These are phyloP conservation scores for Dictyostelium intermedium DNA, from an alignment of 78 protist genomes.

Conservation along the genomic window DNA sequence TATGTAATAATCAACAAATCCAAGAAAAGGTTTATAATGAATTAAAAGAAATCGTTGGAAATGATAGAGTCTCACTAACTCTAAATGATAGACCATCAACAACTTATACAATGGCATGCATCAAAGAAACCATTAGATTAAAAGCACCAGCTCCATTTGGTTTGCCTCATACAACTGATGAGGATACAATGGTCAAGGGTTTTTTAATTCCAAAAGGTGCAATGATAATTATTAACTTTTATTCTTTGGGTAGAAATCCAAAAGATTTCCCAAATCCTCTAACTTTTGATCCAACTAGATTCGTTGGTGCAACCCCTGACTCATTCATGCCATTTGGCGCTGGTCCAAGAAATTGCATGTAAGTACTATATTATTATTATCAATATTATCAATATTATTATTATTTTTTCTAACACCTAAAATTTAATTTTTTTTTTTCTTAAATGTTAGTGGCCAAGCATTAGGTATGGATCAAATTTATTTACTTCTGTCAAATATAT, in stretches of 20 bases:
- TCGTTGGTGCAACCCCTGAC: neutral
- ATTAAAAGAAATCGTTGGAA: neutral
- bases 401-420: no score
- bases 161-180: constrained; percentile 5
- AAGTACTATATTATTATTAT: neutral
- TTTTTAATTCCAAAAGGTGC: constrained; percentile 39
- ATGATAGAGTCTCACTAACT: neutral
- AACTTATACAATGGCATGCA: neutral
- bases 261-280: neutral
- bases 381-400: no score
- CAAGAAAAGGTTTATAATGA: constrained; percentile 17
- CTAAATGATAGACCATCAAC: neutral
- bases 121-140: constrained; percentile 38
- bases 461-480: constrained; percentile 27
- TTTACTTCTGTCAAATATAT: constrained; percentile 8
- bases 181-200: neutral
- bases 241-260: neutral
- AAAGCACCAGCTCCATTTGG: constrained; percentile 52
- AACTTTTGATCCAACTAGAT: constrained; percentile 14
- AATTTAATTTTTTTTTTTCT: neutral
- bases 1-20: constrained; percentile 11
- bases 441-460: neutral
- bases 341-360: constrained; percentile 38
- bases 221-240: neutral
- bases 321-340: neutral